Percentiles rank a stretch among this genome's conserved stretches.
Conservation (phyloP, 2,329 filamentous ascomycete species). For the Sporothrix luriei region DNA sequence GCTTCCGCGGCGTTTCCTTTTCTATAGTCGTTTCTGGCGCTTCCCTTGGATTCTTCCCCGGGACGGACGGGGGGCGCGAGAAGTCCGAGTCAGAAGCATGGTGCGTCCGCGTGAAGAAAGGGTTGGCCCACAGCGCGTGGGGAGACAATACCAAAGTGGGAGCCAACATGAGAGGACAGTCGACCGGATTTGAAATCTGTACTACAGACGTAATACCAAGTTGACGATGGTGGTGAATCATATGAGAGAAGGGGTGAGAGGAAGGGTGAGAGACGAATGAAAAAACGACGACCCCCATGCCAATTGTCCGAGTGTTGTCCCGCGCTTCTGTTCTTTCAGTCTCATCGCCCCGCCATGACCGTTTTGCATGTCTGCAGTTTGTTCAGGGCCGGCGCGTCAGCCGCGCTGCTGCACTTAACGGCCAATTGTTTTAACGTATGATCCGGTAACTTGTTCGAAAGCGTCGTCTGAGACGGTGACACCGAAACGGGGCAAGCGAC, state of each 20-base stretch:
- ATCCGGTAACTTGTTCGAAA: too few species aligned
- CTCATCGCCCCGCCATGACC: slow-evolving; percentile 13
- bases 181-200: slow-evolving; percentile 23
- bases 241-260: background rate
- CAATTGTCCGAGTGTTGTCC: slow-evolving; percentile 24
- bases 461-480: slow-evolving; percentile 10
- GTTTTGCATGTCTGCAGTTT: background rate
- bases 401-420: background rate
- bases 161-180: background rate
- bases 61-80: background rate
- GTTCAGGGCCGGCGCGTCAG: background rate
- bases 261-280: background rate
- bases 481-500: too few species aligned
- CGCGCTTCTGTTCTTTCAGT: background rate
- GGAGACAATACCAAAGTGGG: background rate
- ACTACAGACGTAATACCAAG: background rate
- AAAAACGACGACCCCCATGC: slow-evolving; percentile 13
- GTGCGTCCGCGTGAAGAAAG: background rate
- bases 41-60: background rate
- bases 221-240: background rate
- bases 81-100: background rate
- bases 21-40: background rate
- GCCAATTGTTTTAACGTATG: background rate
- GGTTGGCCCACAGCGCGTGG: slow-evolving; percentile 10
- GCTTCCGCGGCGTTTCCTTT: slow-evolving; percentile 1